Evolutionary conservation across 768 basidiomycete genomes (phyloP), one percentile per base, ranked within the genome.

Genomic region (Termitomyces sp.): DNA sequence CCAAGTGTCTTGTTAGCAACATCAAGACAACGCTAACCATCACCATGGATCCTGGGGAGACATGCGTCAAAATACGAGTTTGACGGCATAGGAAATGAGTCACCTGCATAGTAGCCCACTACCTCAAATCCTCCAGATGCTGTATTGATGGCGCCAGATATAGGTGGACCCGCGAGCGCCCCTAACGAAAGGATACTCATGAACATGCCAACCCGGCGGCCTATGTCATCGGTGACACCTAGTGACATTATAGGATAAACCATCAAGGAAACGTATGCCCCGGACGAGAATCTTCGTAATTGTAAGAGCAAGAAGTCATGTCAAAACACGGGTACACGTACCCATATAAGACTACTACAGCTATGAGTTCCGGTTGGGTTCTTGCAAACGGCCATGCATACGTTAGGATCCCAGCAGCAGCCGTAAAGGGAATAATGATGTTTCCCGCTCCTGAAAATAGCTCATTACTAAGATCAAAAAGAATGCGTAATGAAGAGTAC

Each of bases 321-420:
- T 43, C 42, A 40, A 21, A 1, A 15, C 1, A 12, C 34, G 10
- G n/a, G 26, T 11, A 9, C 3, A 21, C 56, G 41, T 52, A 87
- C 83, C 88, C 88, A 60, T 90, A 90, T 10, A 85, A 58, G 8
- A 88, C 62, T 0, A 81, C 74, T 40, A 90, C 65, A 7, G 69
- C 78, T 3, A 88, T 74, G 28, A 84, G 71, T 0, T 74, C 70
- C 0, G 66, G 71, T 50, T 77, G 60, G 26, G 65, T 75, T 40
- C 62, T 68, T 0, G 78, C 77, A 64, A 81, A 85, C 1, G 90
- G 90, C 91, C 90, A 93, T 3, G 72, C 72, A 60, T 83, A 83
- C 0, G 88, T 88, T 43, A 85, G 62, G 28, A 82, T 66, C 0
- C 78, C 85, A 0, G 84, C 81, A 1, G 79, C 40, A 17, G 76